phyloP scores from a whole-genome alignment of 768 basidiomycete species.

The Rhizopogon roseolus region DNA sequence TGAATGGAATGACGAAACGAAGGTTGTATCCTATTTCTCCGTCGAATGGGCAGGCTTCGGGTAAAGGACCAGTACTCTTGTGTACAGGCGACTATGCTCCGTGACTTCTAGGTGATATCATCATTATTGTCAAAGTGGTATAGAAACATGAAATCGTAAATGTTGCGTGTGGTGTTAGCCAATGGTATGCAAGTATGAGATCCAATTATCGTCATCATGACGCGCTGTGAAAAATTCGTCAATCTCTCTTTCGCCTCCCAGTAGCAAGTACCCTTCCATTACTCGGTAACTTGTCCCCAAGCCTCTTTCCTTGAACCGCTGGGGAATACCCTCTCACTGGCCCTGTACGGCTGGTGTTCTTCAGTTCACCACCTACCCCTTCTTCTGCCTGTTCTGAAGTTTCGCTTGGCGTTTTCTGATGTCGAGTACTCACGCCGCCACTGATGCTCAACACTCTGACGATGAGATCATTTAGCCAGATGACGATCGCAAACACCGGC shows the following conservation, averaged over 20 bases:
- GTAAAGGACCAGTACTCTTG: conserved; percentile 7
- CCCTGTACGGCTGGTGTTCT: conserved; percentile 1
- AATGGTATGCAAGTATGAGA: not conserved
- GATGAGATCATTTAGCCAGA: conserved; percentile 70
- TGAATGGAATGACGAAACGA: conserved; percentile 73
- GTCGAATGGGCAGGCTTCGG: conserved; percentile 94
- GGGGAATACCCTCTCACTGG: not conserved
- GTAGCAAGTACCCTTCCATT: conserved; percentile 25
- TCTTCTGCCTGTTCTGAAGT: conserved; percentile 58
- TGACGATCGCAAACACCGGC: conserved; percentile 68
- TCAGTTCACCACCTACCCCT: conserved; percentile 37
- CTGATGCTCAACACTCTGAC: conserved; percentile 60
- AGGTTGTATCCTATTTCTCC: conserved; percentile 67
- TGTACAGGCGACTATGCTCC: not conserved
- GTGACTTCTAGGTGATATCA: not conserved
- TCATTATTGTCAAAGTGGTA: not conserved
- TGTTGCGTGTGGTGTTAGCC: not conserved
- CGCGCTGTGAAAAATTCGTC: conserved; percentile 8
- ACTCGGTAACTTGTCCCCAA: conserved; percentile 6
- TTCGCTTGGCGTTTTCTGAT: conserved; percentile 37
- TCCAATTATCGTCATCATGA: no score
- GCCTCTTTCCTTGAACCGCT: conserved; percentile 2
- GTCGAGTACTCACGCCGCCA: conserved; percentile 22
- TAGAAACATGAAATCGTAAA: not conserved
- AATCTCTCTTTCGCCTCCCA: conserved; percentile 44